Percentiles rank a stretch among this genome's conserved stretches.
These are phyloP conservation scores for Borovskyia barvae DNA, from an alignment of 208 protist species.

Conservation along the genomic window DNA sequence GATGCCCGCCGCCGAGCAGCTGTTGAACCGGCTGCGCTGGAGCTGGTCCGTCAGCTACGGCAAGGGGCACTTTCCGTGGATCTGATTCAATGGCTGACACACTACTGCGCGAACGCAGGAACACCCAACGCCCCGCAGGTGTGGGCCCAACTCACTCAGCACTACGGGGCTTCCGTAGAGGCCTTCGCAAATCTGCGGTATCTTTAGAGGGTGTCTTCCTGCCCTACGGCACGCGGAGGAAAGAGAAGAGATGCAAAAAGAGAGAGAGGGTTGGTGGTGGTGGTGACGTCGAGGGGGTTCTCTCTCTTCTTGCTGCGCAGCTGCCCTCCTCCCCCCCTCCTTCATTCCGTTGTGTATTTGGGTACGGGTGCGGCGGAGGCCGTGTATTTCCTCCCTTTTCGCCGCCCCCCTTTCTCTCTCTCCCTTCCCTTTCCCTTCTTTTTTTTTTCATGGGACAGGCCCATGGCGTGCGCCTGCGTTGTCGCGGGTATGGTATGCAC, in stretches of 20 bases:
- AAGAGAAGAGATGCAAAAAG: neutral
- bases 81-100: conserved; percentile 37
- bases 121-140: conserved; percentile 33
- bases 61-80: conserved; percentile 37
- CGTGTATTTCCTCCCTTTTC: neutral
- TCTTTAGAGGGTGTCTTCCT: conserved; percentile 19
- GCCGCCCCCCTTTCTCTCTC: neutral
- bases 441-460: no score
- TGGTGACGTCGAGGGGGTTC: no score
- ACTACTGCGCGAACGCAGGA: conserved; percentile 44
- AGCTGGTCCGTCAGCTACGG: conserved; percentile 55
- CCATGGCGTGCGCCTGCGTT: no score
- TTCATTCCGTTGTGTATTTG: no score
- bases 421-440: neutral
- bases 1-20: conserved; percentile 38
- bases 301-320: no score
- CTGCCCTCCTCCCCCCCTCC: no score
- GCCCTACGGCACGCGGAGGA: neutral
- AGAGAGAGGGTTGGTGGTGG: no score
- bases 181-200: conserved; percentile 57
- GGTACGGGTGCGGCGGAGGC: neutral
- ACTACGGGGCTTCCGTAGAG: conserved; percentile 43
- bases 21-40: conserved; percentile 49
- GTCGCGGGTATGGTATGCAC: no score
- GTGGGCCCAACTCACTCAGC: conserved; percentile 45